Conservation (phyloP, 768 basidiomycete species). For the Podaxis sp. region DNA sequence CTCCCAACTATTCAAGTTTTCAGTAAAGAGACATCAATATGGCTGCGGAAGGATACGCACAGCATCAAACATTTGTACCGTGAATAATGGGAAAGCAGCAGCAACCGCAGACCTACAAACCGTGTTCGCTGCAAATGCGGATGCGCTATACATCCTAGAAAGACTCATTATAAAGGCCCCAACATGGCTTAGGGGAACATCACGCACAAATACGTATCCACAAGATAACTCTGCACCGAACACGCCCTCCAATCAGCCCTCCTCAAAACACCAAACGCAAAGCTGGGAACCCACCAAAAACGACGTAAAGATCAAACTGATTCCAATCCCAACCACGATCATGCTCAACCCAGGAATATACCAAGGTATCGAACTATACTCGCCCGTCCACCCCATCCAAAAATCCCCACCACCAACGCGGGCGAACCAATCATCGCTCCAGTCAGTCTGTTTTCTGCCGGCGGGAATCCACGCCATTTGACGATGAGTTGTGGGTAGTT, state of each 20-base stretch:
- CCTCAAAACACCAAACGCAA: not conserved
- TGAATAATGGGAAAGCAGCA: slow-evolving; percentile 67
- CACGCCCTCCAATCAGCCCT: not conserved
- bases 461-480: slow-evolving; percentile 52
- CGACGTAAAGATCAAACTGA: slow-evolving; percentile 59
- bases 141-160: slow-evolving; percentile 51
- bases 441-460: slow-evolving; percentile 61
- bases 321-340: slow-evolving; percentile 46
- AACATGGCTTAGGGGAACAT: not conserved
- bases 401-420: slow-evolving; percentile 57
- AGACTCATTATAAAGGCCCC: not conserved
- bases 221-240: slow-evolving; percentile 46
- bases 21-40: not conserved
- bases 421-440: slow-evolving; percentile 58
- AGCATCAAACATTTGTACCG: slow-evolving; percentile 58
- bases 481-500: slow-evolving; percentile 42
- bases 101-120: slow-evolving; percentile 57
- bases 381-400: slow-evolving; percentile 67
- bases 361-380: slow-evolving; percentile 54
- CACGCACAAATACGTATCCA: slow-evolving; percentile 56
- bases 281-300: slow-evolving; percentile 45
- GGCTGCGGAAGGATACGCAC: slow-evolving; percentile 27
- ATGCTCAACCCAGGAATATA: slow-evolving; percentile 57
- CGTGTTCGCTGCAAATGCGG: slow-evolving; percentile 64
- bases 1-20: slow-evolving; percentile 36